These are phyloP conservation scores for Astrocystis sublimbata DNA, from an alignment of 495 filamentous ascomycete genomes.

Conservation along the genomic window DNA sequence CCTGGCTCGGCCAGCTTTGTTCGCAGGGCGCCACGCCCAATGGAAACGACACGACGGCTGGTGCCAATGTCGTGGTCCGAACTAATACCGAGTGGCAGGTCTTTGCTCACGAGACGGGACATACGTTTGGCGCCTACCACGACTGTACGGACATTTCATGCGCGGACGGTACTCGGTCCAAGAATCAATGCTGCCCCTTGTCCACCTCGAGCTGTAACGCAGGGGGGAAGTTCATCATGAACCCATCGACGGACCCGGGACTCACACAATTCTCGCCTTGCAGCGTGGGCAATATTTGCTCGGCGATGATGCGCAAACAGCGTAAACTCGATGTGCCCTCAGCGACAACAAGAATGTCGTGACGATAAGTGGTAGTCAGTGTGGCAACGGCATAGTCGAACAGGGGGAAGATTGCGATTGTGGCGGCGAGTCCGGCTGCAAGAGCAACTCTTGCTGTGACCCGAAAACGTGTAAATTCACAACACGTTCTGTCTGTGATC, in stretches of 20 bases:
- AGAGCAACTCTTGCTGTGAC: slow-evolving; percentile 78
- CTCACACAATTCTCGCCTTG: slow-evolving; percentile 84
- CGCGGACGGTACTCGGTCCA: slow-evolving; percentile 52
- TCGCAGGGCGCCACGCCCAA: slow-evolving; percentile 54
- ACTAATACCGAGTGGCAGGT: slow-evolving; percentile 92
- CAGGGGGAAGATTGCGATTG: slow-evolving; percentile 94
- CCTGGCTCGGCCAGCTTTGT: slow-evolving; percentile 92
- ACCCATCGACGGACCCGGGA: slow-evolving; percentile 73
- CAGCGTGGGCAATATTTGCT: slow-evolving; percentile 91
- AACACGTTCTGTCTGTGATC: slow-evolving; percentile 75
- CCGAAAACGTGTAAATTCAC: slow-evolving; percentile 87
- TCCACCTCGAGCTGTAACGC: slow-evolving; percentile 71
- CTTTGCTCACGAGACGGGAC: slow-evolving; percentile 92
- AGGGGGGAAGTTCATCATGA: slow-evolving; percentile 83
- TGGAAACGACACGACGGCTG: slow-evolving; percentile 67
- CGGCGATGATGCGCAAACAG: slow-evolving; percentile 79
- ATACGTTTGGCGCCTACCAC: slow-evolving; percentile 95
- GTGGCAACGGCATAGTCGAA: slow-evolving; percentile 97
- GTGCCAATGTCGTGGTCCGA: slow-evolving; percentile 86
- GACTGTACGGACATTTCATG: slow-evolving; percentile 80
- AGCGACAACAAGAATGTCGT: slow-evolving; percentile 77
- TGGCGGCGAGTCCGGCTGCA: slow-evolving; percentile 72
- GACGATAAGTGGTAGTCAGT: slow-evolving; percentile 85
- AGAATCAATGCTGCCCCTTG: slow-evolving; percentile 87
- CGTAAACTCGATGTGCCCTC: slow-evolving; percentile 74